Base-by-base conservation (phyloP, 768 basidiomycete genomes). In the Hebeloma cylindrosporum region DNA sequence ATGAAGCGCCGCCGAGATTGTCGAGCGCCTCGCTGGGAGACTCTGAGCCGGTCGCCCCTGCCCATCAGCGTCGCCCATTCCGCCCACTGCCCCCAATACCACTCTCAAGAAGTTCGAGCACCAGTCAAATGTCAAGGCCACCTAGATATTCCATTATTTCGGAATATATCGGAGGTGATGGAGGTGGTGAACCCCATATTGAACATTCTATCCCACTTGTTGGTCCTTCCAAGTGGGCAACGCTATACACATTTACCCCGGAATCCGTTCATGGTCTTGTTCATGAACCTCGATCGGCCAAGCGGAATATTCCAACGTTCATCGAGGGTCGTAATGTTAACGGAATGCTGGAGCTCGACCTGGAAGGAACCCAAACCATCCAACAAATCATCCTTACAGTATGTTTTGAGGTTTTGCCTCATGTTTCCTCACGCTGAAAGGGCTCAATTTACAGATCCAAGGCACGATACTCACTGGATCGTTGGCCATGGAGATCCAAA, bases 301-400 rank as follows among this genome's bases (percentile, higher is more conserved):
- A n/a, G n/a, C n/a, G 25, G 17, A 50, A 38, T 6, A 30, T 45
- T 3, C 52, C 48, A 10, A 33, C 36, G 16, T 76, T 74, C 52
- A 54, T 68, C 35, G 65, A 74, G 48, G 71, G 68, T 4, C 76
- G 82, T 51, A 45, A 50, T 6, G 61, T 83, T 34, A 48, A 66
- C 1, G 80, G 81, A 14, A 56, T 59, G 7, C 73, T 80, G 3
- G 71, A 74, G 49, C 54, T 81, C 17, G 69, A 79, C 40, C 60
- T 77, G 23, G 62, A 68, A 43, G 74, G 72, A 49, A 56, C 71
- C 3, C 75, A 77, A 44, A 68, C 62, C 11, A 58, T 75, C 39
- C 76, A 80, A 55, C 64, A 61, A 21, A 52, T 52, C 13, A 16
- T 21, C 18, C 2, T 52, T 14, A 25, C 37, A 7, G 51, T 52